Evolutionary conservation across 345 rosid genomes (phyloP).

Genomic region (Salix udensis): DNA sequence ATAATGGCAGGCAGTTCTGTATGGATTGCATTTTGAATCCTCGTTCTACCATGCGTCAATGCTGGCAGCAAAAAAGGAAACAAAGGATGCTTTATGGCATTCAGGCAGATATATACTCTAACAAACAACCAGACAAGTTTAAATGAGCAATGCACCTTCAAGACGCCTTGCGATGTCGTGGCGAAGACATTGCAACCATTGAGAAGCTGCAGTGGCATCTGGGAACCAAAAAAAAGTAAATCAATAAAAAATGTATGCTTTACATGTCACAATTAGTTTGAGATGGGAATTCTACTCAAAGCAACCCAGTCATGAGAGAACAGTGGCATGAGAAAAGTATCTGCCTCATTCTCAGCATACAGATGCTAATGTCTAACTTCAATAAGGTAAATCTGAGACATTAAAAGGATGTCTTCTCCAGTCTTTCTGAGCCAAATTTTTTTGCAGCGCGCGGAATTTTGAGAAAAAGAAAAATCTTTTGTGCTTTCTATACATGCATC

Average conservation of each 20-base stretch:
- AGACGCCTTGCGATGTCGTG: background rate
- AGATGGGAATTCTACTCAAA: background rate
- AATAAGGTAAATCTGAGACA: background rate
- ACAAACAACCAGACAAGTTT: background rate
- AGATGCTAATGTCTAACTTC: background rate
- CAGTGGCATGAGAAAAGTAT: background rate
- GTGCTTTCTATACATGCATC: background rate
- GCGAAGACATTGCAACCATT: background rate
- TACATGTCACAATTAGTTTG: background rate
- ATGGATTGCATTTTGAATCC: conserved; percentile 10
- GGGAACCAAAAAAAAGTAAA: background rate
- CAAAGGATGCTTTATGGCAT: background rate
- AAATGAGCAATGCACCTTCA: conserved; percentile 4
- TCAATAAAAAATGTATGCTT: background rate
- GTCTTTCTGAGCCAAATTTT: background rate
- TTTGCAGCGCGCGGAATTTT: background rate
- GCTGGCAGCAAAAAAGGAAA: background rate
- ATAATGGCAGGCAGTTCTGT: conserved; percentile 3
- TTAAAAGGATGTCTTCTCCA: background rate
- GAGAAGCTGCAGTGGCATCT: conserved; percentile 3
- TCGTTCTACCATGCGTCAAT: background rate
- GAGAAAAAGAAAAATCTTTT: too few species aligned
- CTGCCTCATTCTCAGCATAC: background rate
- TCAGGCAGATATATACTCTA: background rate
- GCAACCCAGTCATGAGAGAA: background rate